Percentiles rank a stretch among this genome's conserved stretches.
Evolutionary conservation across 2,329 filamentous ascomycete species (phyloP).

Genomic region (Lachnellula hyalina): DNA sequence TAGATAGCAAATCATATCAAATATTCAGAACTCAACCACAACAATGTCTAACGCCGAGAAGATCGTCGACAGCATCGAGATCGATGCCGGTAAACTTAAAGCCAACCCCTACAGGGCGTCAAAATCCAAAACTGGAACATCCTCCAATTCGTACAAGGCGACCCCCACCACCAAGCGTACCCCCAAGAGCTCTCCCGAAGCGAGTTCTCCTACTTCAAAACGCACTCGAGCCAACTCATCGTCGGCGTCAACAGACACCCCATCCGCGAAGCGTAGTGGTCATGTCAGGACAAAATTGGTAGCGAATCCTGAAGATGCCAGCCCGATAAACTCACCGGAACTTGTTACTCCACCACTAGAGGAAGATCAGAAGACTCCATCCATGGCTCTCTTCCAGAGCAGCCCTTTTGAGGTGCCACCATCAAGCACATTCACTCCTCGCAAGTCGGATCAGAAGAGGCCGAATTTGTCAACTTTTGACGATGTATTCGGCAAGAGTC

Average conservation of each 20-base stretch:
- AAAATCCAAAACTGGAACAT: not conserved
- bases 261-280: not conserved
- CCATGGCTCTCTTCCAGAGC: not conserved
- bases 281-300: not conserved
- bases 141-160: not conserved
- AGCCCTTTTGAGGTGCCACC: not conserved
- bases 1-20: not conserved
- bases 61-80: not conserved
- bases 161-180: not conserved
- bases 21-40: not conserved
- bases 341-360: not conserved
- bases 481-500: not conserved
- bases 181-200: not conserved
- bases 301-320: not conserved
- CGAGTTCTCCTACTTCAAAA: not conserved
- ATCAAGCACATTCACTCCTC: not conserved
- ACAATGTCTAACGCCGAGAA: not conserved
- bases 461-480: not conserved
- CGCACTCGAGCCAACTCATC: not conserved
- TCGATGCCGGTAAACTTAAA: not conserved
- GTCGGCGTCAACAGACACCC: not conserved
- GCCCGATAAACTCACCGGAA: not conserved
- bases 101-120: not conserved
- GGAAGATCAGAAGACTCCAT: not conserved
- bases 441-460: not conserved